These are phyloP conservation scores for Aspergillus ostianus DNA, from an alignment of 495 filamentous ascomycete genomes.

Conservation along the genomic window DNA sequence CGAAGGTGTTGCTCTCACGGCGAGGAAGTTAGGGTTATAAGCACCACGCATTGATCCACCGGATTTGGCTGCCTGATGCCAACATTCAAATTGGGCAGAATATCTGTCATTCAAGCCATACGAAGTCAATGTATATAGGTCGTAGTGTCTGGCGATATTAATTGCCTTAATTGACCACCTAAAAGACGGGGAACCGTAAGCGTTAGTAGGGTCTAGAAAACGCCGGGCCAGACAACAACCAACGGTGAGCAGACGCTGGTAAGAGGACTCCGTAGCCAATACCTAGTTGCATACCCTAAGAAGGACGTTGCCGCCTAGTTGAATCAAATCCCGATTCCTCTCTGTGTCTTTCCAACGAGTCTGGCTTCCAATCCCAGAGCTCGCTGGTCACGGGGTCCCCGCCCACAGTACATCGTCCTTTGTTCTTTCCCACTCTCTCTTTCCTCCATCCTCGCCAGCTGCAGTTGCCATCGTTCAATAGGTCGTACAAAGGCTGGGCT, in stretches of 20 bases:
- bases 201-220: background rate
- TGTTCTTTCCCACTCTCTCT: background rate
- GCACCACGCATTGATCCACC: background rate
- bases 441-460: background rate
- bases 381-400: background rate
- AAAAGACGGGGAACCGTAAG: background rate
- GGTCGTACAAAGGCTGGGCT: background rate
- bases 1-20: no score
- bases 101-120: background rate
- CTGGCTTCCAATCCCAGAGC: background rate
- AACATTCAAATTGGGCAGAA: background rate
- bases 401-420: no score
- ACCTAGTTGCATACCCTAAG: no score
- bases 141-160: background rate
- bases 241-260: background rate
- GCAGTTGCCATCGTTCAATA: background rate
- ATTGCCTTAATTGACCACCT: no score
- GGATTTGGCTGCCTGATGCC: background rate
- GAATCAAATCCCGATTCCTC: background rate
- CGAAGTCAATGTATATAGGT: no score
- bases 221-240: background rate
- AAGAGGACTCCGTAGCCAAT: no score
- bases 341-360: background rate
- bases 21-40: background rate
- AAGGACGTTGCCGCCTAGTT: background rate